A percentile compares a stretch with the other conserved stretches of the same genome.
Evolutionary conservation across 2,329 filamentous ascomycete species (phyloP).

Genomic region (Colletotrichum orchidophilum): DNA sequence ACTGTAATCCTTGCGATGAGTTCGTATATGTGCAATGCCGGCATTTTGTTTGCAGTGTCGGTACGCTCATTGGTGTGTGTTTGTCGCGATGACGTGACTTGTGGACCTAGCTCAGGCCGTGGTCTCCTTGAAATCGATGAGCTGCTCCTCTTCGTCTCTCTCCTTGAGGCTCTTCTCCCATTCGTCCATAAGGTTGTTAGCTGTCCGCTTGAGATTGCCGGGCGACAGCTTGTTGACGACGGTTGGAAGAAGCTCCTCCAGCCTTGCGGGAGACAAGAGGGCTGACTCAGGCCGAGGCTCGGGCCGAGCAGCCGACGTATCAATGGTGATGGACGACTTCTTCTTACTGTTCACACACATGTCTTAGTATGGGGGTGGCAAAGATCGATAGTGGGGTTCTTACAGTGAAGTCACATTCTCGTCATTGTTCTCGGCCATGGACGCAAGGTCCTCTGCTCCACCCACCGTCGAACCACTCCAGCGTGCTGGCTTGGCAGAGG

Average conservation of each 20-base stretch:
- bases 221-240: conserved; percentile 78
- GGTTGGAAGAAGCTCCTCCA: conserved; percentile 71
- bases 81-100: not conserved
- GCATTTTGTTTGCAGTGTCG: not conserved
- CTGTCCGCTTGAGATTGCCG: conserved; percentile 81
- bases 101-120: conserved; percentile 12
- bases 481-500: conserved; percentile 62
- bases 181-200: conserved; percentile 87
- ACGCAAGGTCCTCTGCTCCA: conserved; percentile 52
- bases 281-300: conserved; percentile 16
- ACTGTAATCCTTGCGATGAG: conserved; percentile 9
- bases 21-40: not conserved
- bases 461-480: conserved; percentile 71
- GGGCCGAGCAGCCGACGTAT: conserved; percentile 36
- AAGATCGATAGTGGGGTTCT: conserved; percentile 41
- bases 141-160: conserved; percentile 20
- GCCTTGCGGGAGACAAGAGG: conserved; percentile 49
- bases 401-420: conserved; percentile 60
- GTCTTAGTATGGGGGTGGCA: conserved; percentile 29
- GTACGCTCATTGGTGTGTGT: not conserved
- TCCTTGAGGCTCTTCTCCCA: conserved; percentile 80
- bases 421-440: conserved; percentile 58
- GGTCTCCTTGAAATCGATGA: conserved; percentile 32
- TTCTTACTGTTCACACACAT: conserved; percentile 41
- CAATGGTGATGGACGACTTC: conserved; percentile 41